A percentile compares a stretch with the other conserved stretches of the same genome.
Evolutionary conservation across 2,329 filamentous ascomycete species (phyloP).

Genomic region (Fusarium lyarnte): DNA sequence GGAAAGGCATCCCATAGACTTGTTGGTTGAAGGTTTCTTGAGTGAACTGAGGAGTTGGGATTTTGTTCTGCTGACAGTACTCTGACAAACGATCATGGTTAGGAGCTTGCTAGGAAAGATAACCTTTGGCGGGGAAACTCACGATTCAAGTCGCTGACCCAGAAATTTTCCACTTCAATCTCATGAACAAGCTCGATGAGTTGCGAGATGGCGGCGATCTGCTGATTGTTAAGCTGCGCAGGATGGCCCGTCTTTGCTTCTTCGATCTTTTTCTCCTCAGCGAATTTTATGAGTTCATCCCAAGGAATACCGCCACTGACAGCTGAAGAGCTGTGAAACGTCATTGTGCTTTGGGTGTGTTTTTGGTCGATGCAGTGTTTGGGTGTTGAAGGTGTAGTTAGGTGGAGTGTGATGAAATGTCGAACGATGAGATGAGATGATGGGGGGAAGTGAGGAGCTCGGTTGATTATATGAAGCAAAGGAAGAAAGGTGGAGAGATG

Average conservation of each 20-base stretch:
- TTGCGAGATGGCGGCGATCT: constrained; percentile 53
- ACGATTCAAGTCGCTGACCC: constrained; percentile 46
- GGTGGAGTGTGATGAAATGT: neutral
- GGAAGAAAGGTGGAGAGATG: neutral
- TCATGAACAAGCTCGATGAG: constrained; percentile 48
- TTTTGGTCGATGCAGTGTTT: neutral
- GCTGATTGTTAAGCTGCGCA: constrained; percentile 49
- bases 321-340: neutral
- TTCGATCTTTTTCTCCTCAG: constrained; percentile 26
- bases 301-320: constrained; percentile 16
- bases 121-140: neutral
- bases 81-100: constrained; percentile 3
- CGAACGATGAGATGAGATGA: neutral
- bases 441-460: neutral
- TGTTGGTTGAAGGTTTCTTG: constrained; percentile 26
- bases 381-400: neutral
- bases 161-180: constrained; percentile 43
- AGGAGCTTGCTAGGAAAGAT: neutral
- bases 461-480: neutral
- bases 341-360: neutral
- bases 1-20: constrained; percentile 21
- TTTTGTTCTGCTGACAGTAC: constrained; percentile 11
- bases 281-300: constrained; percentile 32
- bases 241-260: constrained; percentile 38
- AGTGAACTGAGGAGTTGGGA: neutral